Conservation (phyloP, 176 grass and related monocot species). For the Stipa capillata region DNA sequence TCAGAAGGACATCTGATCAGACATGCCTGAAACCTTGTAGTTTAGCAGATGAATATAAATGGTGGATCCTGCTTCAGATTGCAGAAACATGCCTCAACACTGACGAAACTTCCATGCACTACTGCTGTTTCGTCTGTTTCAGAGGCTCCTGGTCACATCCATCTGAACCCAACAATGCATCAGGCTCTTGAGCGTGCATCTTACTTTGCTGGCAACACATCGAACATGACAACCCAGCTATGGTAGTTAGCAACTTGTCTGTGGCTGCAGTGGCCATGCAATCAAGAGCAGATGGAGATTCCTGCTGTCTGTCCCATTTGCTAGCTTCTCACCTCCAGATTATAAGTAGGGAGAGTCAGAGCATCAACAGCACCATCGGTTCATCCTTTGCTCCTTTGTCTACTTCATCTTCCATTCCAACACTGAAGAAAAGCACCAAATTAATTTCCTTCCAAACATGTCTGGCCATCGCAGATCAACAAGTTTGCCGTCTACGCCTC, state of each 20-base stretch:
- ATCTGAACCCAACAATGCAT: constrained; percentile 16
- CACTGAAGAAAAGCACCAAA: background rate
- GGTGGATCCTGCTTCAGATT: constrained; percentile 3
- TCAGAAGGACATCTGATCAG: background rate
- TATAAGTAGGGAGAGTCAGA: background rate
- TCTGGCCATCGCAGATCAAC: constrained; percentile 33
- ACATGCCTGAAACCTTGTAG: background rate
- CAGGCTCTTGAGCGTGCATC: constrained; percentile 9
- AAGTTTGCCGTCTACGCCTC: constrained; percentile 29
- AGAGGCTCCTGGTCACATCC: background rate
- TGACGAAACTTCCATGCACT: constrained; percentile 21
- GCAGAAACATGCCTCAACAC: background rate
- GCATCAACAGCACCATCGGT: background rate
- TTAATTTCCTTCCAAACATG: constrained; percentile 25
- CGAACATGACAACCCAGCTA: constrained; percentile 29
- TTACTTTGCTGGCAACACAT: constrained; percentile 1
- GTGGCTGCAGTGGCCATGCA: background rate
- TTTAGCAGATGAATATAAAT: background rate
- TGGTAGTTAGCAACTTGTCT: constrained; percentile 10
- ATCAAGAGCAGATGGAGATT: constrained; percentile 29
- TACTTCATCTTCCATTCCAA: background rate
- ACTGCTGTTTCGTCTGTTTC: background rate
- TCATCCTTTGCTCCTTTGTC: background rate
- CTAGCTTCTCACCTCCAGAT: background rate
- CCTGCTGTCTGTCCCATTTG: constrained; percentile 9